Percentiles rank a stretch among this genome's conserved stretches.
These are phyloP conservation scores for Aspergillus niger DNA, from an alignment of 2,329 filamentous ascomycete species.

Conservation along the genomic window DNA sequence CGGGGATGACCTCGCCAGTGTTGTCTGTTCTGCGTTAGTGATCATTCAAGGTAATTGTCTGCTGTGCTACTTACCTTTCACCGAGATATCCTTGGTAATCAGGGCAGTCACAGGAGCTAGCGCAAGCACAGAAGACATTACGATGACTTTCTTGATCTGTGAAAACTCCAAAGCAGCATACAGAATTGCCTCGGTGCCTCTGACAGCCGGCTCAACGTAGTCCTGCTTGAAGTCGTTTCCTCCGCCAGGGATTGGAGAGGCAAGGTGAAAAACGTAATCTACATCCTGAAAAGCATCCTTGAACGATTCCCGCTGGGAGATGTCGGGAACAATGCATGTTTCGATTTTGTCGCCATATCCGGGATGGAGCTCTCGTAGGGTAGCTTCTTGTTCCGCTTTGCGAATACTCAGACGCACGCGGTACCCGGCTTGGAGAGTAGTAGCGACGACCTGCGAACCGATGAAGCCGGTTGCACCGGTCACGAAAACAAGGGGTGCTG, in stretches of 20 bases:
- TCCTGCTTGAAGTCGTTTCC: slow-evolving; percentile 11
- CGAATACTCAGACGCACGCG: slow-evolving; percentile 22
- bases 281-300: slow-evolving; percentile 16
- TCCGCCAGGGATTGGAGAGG: slow-evolving; percentile 18
- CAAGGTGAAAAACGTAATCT: slow-evolving; percentile 25
- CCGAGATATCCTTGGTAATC: neutral
- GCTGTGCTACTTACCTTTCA: neutral
- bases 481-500: slow-evolving; percentile 19
- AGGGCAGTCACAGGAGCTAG: neutral
- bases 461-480: slow-evolving; percentile 30
- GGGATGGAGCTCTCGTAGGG: slow-evolving; percentile 11
- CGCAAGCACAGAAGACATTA: slow-evolving; percentile 5
- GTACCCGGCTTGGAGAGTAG: slow-evolving; percentile 21
- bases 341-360: slow-evolving; percentile 16
- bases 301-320: slow-evolving; percentile 14
- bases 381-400: slow-evolving; percentile 15
- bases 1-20: neutral
- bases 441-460: slow-evolving; percentile 17
- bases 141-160: slow-evolving; percentile 10
- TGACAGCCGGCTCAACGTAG: slow-evolving; percentile 8
- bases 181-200: neutral
- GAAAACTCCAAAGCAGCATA: slow-evolving; percentile 4
- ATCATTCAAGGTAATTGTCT: neutral
- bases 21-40: neutral
- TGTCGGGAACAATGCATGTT: slow-evolving; percentile 21